Conservation (phyloP, 2,329 filamentous ascomycete species). For the Xylaria sp. region DNA sequence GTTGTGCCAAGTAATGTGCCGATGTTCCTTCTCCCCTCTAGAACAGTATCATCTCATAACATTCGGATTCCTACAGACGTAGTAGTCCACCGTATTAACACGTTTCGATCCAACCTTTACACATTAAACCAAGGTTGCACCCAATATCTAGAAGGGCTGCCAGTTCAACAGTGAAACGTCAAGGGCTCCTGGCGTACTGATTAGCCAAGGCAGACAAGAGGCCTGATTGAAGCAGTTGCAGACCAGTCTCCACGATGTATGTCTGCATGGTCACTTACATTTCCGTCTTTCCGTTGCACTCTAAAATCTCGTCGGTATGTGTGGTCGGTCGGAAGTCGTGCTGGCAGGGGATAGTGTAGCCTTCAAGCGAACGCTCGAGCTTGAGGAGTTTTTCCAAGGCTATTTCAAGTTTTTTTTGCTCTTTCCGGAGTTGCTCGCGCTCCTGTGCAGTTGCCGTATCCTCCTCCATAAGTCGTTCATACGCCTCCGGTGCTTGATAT, state of each 20-base stretch:
- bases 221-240: background rate
- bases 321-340: background rate
- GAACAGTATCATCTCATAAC: background rate
- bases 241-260: background rate
- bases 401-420: constrained; percentile 49
- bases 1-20: background rate
- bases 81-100: background rate
- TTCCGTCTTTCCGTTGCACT: background rate
- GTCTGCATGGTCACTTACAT: background rate
- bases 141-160: background rate
- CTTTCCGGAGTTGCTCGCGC: constrained; percentile 47
- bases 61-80: background rate
- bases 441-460: constrained; percentile 46
- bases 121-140: background rate
- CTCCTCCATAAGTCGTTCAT: constrained; percentile 51
- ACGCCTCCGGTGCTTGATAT: constrained; percentile 33
- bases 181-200: background rate
- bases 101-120: background rate
- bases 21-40: background rate
- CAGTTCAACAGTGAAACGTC: background rate
- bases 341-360: background rate
- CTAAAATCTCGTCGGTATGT: background rate
- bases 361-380: constrained; percentile 38
- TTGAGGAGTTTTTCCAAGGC: constrained; percentile 49
- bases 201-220: background rate